Evolutionary conservation across 2,329 filamentous ascomycete genomes (phyloP), one percentile per base, ranked within the genome.

Genomic region (Ophiocordyceps camponoti-saundersi): DNA sequence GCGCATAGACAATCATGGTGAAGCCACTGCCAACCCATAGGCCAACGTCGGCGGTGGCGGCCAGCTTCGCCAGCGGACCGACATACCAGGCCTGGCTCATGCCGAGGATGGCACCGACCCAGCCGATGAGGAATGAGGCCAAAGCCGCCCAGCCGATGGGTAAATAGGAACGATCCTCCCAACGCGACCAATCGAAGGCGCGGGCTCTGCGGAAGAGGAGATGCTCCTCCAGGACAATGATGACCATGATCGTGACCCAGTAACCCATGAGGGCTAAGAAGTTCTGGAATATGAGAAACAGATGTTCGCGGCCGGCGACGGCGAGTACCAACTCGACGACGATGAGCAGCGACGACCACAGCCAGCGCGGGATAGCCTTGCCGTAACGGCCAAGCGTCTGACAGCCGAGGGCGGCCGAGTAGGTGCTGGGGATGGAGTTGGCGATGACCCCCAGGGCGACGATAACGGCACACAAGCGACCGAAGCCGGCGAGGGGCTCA

Each of bases 21-120:
- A 85, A 84, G 0, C 70, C 80, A 44, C 84, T 59, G 58, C 84
- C 80, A 52, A 85, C 78, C 4, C 67, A 68, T 32, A 71, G 59
- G 20, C 75, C 76, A 45, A 62, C 65, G 23, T 62, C 66, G 56
- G 48, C 66, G 60, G 40, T 77, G 71, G 47, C 51, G 2, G 79
- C 78, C 29, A 75, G 64, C 55, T 64, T 57, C 0, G 75, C 75
- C 50, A 79, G 70, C 0, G 75, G 75, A 0, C 76, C 76, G 4
- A 69, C 67, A 47, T 71, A 79, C 74, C 75, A 79, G 1, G 66
- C 69, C 55, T 77, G 72, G 2, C 65, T 68, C 70, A 79, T 79
- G 7, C 72, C 70, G 0, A 76, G 71, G 2, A 79, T 59, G 1
- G 77, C 67, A n/a, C 77, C 60, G 3, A 59, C 66, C 56, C 71